Evolutionary conservation across 495 filamentous ascomycete species (phyloP).

Genomic region (Penicillium turbatum): DNA sequence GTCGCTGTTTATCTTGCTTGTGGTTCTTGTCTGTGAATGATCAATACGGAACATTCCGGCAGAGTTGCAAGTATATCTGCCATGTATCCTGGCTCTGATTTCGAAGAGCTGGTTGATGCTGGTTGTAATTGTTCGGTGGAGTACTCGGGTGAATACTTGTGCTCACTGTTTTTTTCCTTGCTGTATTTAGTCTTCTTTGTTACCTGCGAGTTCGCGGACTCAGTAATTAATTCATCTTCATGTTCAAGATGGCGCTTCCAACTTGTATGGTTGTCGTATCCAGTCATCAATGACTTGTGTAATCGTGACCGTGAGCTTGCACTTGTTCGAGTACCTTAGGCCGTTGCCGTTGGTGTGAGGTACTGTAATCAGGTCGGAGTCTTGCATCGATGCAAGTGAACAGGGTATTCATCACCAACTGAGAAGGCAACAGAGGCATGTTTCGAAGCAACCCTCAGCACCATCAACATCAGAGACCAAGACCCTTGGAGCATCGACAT

Average conservation of each 20-base stretch:
- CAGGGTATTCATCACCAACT: not conserved
- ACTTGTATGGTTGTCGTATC: not conserved
- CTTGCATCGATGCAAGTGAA: not conserved
- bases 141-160: not conserved
- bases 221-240: constrained; percentile 22
- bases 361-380: not conserved
- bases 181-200: constrained; percentile 20
- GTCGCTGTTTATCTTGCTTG: not conserved
- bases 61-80: constrained; percentile 11
- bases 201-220: constrained; percentile 10
- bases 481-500: no score
- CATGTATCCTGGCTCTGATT: not conserved
- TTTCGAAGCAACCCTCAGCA: not conserved
- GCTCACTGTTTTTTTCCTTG: constrained; percentile 13
- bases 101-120: not conserved
- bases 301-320: no score
- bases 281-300: no score
- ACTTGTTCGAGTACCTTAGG: not conserved
- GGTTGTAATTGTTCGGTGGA: constrained; percentile 12
- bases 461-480: no score
- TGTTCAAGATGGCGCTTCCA: not conserved
- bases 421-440: not conserved
- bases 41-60: not conserved
- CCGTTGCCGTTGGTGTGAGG: not conserved
- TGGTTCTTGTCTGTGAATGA: constrained; percentile 1